These are phyloP conservation scores for Coemansia sp. DNA, from an alignment of 371 early-diverging fungal species.

Conservation along the genomic window DNA sequence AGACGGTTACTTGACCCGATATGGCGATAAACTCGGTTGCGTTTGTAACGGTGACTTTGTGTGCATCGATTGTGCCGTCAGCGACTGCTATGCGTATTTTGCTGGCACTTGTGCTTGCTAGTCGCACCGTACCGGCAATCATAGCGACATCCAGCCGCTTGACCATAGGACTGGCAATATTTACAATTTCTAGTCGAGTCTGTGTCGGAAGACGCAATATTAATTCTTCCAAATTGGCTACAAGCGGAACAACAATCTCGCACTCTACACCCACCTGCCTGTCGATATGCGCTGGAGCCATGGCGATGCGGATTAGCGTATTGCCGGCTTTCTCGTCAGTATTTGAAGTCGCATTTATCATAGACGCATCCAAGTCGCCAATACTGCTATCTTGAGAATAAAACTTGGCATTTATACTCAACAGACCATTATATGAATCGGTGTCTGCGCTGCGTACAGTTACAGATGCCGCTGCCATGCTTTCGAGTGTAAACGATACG, in stretches of 20 bases:
- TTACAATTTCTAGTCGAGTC: slow-evolving; percentile 2
- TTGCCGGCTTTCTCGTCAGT: neutral
- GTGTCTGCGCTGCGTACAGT: slow-evolving; percentile 9
- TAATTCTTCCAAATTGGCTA: neutral
- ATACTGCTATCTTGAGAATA: neutral
- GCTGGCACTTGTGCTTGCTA: neutral
- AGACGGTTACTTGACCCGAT: slow-evolving; percentile 12
- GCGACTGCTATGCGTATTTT: slow-evolving; percentile 28
- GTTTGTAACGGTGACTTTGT: neutral
- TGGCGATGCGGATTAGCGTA: neutral
- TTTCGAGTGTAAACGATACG: slow-evolving; percentile 14
- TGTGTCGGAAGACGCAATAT: slow-evolving; percentile 24
- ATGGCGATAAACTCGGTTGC: slow-evolving; percentile 28
- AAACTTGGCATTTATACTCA: neutral
- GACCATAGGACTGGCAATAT: slow-evolving; percentile 3
- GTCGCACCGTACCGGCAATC: slow-evolving; percentile 13
- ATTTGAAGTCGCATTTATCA: neutral
- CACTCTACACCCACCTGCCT: slow-evolving; percentile 3
- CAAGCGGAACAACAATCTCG: slow-evolving; percentile 6
- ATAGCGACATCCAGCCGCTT: slow-evolving; percentile 20
- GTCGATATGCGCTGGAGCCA: neutral
- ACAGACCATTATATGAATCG: neutral
- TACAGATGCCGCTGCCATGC: slow-evolving; percentile 2
- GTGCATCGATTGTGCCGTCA: slow-evolving; percentile 19
- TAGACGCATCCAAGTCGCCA: neutral